phyloP scores from a whole-genome alignment of 1,139 yeast genomes.

The Yamadazyma mexicana region DNA sequence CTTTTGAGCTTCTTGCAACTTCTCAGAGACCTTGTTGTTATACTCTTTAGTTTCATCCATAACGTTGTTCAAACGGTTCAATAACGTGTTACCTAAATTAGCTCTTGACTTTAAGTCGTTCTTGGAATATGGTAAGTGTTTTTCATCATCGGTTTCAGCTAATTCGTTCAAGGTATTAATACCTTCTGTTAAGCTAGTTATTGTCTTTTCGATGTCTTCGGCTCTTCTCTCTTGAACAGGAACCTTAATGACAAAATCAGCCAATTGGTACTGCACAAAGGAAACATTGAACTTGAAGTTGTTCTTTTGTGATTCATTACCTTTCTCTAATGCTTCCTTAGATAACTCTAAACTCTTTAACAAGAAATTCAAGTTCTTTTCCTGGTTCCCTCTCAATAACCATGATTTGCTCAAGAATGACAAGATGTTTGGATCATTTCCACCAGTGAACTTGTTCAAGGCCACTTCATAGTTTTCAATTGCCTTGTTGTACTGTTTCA shows the following conservation, averaged over 20 bases:
- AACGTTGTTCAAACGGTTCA: constrained; percentile 68
- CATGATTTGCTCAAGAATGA: constrained; percentile 86
- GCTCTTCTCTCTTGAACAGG: constrained; percentile 60
- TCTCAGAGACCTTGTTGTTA: constrained; percentile 57
- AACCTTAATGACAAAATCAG: constrained; percentile 73
- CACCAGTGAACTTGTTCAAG: constrained; percentile 61
- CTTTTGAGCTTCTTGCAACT: constrained; percentile 72
- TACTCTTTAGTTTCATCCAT: constrained; percentile 71
- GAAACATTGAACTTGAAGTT: constrained; percentile 77
- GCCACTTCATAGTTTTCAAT: constrained; percentile 89
- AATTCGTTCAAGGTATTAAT: constrained; percentile 60
- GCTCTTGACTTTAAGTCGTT: constrained; percentile 84
- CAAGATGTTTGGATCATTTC: constrained; percentile 62
- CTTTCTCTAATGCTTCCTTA: constrained; percentile 51
- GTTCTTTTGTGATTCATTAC: constrained; percentile 30
- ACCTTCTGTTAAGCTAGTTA: constrained; percentile 62
- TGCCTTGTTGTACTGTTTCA: constrained; percentile 81
- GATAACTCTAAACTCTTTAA: constrained; percentile 64
- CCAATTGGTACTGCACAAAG: constrained; percentile 81
- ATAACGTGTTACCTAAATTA: constrained; percentile 76
- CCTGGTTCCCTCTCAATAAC: constrained; percentile 77
- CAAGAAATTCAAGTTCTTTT: constrained; percentile 61
- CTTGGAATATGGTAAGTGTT: constrained; percentile 71
- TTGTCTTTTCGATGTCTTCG: constrained; percentile 60
- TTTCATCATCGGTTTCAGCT: constrained; percentile 46